phyloP scores from a whole-genome alignment of 805 yeast genomes.

The Ascoidea rubescens region DNA sequence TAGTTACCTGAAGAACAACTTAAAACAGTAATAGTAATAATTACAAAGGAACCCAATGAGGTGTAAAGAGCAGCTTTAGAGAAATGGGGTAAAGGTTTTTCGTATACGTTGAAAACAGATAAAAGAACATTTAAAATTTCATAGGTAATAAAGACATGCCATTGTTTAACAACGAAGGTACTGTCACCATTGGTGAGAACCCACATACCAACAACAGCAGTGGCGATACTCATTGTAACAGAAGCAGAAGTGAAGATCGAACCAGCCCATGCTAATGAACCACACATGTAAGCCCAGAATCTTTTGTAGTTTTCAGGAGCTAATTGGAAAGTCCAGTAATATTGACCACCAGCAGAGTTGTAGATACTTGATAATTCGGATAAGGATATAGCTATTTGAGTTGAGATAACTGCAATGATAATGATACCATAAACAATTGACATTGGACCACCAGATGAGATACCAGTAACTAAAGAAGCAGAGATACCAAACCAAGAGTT shows the following conservation, averaged over 20 bases:
- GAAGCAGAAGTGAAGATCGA: background rate
- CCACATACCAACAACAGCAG: slow-evolving; percentile 37
- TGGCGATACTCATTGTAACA: background rate
- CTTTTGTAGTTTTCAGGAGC: slow-evolving; percentile 36
- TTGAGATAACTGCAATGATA: slow-evolving; percentile 31
- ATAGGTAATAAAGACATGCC: slow-evolving; percentile 42
- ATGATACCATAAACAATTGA: slow-evolving; percentile 41
- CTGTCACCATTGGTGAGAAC: slow-evolving; percentile 12
- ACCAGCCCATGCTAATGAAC: slow-evolving; percentile 42
- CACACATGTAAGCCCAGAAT: slow-evolving; percentile 48
- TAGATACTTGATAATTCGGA: slow-evolving; percentile 39
- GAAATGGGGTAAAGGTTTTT: slow-evolving; percentile 34
- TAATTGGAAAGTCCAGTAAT: slow-evolving; percentile 41
- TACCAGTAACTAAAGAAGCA: slow-evolving; percentile 40
- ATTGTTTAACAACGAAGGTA: slow-evolving; percentile 25
- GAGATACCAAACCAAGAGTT: slow-evolving; percentile 51
- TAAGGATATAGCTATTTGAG: slow-evolving; percentile 33
- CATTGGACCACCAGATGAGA: slow-evolving; percentile 45
- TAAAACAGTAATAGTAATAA: slow-evolving; percentile 39
- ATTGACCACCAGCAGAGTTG: slow-evolving; percentile 48
- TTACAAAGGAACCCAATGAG: slow-evolving; percentile 36
- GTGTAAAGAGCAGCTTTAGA: slow-evolving; percentile 35
- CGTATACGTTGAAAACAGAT: slow-evolving; percentile 36
- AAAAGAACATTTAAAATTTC: slow-evolving; percentile 29
- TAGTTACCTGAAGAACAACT: slow-evolving; percentile 38